Evolutionary conservation across 2,329 filamentous ascomycete species (phyloP), one percentile per base, ranked within the genome.

Genomic region (Colletotrichum cordylinicola): DNA sequence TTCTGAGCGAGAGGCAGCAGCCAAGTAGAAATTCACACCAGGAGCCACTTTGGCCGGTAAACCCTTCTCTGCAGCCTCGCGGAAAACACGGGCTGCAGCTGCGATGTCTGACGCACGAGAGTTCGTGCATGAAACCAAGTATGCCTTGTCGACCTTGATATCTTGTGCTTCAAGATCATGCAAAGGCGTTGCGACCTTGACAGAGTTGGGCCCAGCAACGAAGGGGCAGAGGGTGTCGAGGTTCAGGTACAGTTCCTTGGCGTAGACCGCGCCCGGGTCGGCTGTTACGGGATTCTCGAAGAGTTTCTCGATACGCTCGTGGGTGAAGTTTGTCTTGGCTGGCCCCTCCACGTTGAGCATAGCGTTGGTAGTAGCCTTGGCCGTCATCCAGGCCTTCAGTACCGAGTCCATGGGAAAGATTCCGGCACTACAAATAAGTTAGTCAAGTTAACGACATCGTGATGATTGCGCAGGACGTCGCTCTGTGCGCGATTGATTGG

Each of bases 121-220:
- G 85, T 98, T 98, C 8, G 96, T 98, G 87, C 96, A 98, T 0
- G 93, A 96, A 0, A 98, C 93, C 0, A 98, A 88, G 24, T 98
- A 98, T 0, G 95, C 96, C 82, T 94, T 95, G 87, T 98, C 86
- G 27, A 98, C 85, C 65, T 91, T 90, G 83, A 98, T 98, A 78
- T 94, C 86, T 82, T 96, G 88, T 0, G 90, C 82, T 79, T 94
- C 93, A 1, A 98, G 90, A 37, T 96, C 92, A 7, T 88, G 86
- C 1, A 98, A 84, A 0, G 96, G 95, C 0, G 93, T 98, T 0
- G 94, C 92, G 0, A 98, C 87, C 84, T 98, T 98, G 81, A 98
- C 95, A 0, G 94, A 96, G 85, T 98, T 98, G 1, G 96, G 96
- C 0, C 96, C 96, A 0, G 96, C 90, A 12, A 98, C 93, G 72